phyloP scores from a whole-genome alignment of 208 protist genomes.

The Wallacemonas sp. region DNA sequence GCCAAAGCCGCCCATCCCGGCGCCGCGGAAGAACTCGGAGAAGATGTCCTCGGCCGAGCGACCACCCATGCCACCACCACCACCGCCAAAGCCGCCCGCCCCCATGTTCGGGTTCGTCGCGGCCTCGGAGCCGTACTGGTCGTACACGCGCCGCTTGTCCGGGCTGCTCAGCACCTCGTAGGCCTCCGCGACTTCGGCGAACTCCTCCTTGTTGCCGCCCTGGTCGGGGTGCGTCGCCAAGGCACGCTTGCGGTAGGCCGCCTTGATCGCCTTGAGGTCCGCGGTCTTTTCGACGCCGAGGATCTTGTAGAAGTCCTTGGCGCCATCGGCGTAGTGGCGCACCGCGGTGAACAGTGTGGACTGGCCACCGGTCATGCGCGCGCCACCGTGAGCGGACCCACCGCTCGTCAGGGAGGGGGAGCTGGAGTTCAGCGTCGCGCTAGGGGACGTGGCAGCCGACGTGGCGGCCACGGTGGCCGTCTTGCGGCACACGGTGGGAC shows the following conservation, averaged over 20 bases:
- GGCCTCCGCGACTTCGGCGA: conserved; percentile 91
- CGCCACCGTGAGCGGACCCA: neutral
- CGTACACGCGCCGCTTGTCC: conserved; percentile 97
- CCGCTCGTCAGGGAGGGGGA: neutral
- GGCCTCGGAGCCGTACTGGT: conserved; percentile 94
- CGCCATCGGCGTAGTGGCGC: conserved; percentile 48
- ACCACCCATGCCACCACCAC: conserved; percentile 49
- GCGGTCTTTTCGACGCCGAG: conserved; percentile 71
- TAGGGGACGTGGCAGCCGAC: neutral
- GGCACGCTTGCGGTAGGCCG: conserved; percentile 91
- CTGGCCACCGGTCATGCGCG: neutral
- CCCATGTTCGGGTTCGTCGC: conserved; percentile 72
- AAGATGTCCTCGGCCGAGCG: conserved; percentile 92
- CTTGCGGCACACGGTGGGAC: conserved; percentile 1
- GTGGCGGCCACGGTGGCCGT: neutral
- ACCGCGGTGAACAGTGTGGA: conserved; percentile 19
- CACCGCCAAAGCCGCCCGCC: conserved; percentile 40
- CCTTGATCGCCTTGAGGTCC: conserved; percentile 82
- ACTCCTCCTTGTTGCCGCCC: conserved; percentile 93
- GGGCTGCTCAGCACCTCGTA: conserved; percentile 97
- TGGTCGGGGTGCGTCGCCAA: conserved; percentile 92
- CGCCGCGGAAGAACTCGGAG: conserved; percentile 87
- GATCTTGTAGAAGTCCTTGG: conserved; percentile 91
- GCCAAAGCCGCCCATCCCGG: conserved; percentile 77
- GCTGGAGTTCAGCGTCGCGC: neutral